Conservation (phyloP, 345 rosid genomes). For the Gossypium arboreum region DNA sequence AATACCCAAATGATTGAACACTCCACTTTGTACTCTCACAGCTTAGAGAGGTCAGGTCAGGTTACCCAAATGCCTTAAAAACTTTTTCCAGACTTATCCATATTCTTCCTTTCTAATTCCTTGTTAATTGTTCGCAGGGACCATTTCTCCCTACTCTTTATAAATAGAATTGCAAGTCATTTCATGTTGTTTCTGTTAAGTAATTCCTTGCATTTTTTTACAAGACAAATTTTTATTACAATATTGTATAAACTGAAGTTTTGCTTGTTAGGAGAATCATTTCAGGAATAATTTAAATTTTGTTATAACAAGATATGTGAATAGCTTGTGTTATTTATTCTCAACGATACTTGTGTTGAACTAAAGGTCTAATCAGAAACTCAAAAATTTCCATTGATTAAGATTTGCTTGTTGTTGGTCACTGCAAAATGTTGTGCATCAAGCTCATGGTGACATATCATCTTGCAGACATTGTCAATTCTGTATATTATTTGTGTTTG, state of each 20-base stretch:
- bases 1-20: not conserved
- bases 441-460: constrained; percentile 6
- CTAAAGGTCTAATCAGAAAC: not conserved
- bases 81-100: not conserved
- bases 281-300: not conserved
- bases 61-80: not conserved
- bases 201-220: not conserved
- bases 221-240: not conserved
- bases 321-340: not conserved
- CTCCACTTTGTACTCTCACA: not conserved
- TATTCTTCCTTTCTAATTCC: not conserved
- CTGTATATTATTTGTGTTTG: not conserved
- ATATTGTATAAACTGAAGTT: not conserved
- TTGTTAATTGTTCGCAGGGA: not conserved
- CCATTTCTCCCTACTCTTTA: not conserved
- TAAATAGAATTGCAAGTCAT: not conserved
- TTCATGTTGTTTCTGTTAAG: not conserved
- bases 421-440: constrained; percentile 2
- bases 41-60: not conserved
- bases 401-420: not conserved
- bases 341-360: constrained; percentile 1
- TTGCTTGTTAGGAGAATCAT: not conserved
- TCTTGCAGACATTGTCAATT: not conserved
- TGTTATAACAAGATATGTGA: not conserved
- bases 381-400: not conserved